Base-by-base conservation (phyloP, 2,329 filamentous ascomycete species). In the Neoascochyta sp. region DNA sequence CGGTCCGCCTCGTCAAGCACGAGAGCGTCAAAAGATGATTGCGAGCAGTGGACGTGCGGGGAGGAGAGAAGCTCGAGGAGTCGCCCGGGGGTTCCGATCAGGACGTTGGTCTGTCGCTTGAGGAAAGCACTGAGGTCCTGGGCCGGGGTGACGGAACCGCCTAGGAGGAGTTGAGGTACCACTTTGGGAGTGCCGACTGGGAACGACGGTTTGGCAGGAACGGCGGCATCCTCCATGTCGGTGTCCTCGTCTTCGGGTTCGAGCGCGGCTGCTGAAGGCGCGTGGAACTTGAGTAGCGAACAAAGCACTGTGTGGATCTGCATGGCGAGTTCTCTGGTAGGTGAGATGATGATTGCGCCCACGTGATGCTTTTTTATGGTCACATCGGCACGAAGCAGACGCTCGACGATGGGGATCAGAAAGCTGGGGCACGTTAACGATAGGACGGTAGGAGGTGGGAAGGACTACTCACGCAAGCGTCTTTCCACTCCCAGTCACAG, bases 1-100 rank as follows among this genome's bases (percentile, higher is more conserved):
- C 92, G 76, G 63, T 98, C 92, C 27, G 90, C 92, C 67, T 98
- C 92, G 56, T 98, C 92, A 19, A 98, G 74, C 3, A 98, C 85
- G 8, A 98, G 76, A 27, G 87, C 79, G 60, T 98, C 90, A 47
- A 98, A 96, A 0, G 86, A 86, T 1, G 86, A 88, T 39, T 90
- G 83, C 0, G 86, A 81, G 49, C 86, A 89, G 59, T 93, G 86
- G 9, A 95, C 88, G 53, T 94, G 83, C 2, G 81, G 84, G 1
- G 87, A 94, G 0, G 83, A 80, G 4, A 98, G 72, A 1, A 98
- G 75, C 55, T 95, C 89, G 5, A 95, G 76, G 2, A 98, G 75
- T 25, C 92, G 79, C 4, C 92, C 93, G 0, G 92, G 92, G 0
- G 92, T 96, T 1, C 83, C 88, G 30, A 98, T 83, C 3, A 98